Evolutionary conservation across 495 filamentous ascomycete species (phyloP).

Genomic region (Hamigera avellanea): DNA sequence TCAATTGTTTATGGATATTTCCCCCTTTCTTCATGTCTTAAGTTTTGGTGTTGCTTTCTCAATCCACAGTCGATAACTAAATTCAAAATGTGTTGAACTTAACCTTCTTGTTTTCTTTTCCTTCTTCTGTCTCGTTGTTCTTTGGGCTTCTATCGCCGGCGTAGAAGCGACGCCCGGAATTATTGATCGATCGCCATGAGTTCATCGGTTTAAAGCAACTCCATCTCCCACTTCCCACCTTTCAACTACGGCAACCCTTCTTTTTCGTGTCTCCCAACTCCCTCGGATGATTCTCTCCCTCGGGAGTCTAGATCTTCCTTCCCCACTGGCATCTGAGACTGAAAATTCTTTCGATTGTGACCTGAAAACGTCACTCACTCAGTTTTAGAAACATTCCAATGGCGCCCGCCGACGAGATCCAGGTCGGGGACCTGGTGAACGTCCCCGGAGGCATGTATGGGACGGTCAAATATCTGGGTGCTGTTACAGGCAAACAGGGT

Average conservation of each 20-base stretch:
- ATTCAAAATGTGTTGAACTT: no score
- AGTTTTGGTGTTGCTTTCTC: no score
- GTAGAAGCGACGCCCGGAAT: no score
- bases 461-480: slow-evolving; percentile 77
- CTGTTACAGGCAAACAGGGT: slow-evolving; percentile 80
- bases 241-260: background rate
- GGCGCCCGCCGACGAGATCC: slow-evolving; percentile 43
- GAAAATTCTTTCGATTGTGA: no score
- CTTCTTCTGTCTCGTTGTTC: slow-evolving; percentile 1
- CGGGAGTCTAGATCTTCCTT: background rate
- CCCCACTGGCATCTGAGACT: no score
- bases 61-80: no score
- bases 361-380: no score
- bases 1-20: no score
- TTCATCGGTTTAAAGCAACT: background rate
- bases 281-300: background rate
- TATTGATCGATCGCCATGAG: background rate
- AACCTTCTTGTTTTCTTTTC: background rate
- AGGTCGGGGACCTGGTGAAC: slow-evolving; percentile 82
- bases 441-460: slow-evolving; percentile 93
- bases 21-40: no score
- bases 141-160: no score
- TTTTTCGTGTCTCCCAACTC: slow-evolving; percentile 3
- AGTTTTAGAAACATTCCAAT: slow-evolving; percentile 7
- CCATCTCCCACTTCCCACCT: background rate